These are phyloP conservation scores for Populus tremula DNA, from an alignment of 345 rosid species.

Conservation along the genomic window DNA sequence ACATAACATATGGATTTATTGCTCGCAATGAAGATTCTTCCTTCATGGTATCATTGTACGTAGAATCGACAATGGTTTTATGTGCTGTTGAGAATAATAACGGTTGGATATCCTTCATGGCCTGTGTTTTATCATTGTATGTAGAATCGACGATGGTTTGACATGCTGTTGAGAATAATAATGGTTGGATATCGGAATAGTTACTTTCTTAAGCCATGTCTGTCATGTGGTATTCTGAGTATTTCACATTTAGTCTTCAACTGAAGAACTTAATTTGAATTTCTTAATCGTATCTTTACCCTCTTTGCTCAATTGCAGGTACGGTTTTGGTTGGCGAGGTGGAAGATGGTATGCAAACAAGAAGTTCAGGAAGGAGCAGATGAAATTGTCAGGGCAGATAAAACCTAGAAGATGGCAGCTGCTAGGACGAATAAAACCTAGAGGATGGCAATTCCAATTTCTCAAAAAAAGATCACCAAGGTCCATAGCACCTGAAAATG, in stretches of 20 bases:
- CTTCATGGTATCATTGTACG: no score
- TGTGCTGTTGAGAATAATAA: background rate
- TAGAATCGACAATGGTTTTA: background rate
- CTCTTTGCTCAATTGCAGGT: constrained; percentile 43
- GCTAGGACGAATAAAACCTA: constrained; percentile 53
- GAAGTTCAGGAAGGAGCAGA: constrained; percentile 73
- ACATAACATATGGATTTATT: no score
- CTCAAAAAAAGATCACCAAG: constrained; percentile 48
- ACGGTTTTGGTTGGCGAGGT: constrained; percentile 93
- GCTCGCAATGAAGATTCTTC: no score
- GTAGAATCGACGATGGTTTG: background rate
- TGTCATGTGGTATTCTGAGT: background rate
- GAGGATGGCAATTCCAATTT: constrained; percentile 53
- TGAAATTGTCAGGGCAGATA: constrained; percentile 69
- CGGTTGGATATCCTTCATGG: background rate
- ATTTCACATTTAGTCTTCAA: background rate
- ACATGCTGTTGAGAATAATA: background rate
- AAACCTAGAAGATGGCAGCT: constrained; percentile 72
- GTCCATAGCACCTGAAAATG: constrained; percentile 27
- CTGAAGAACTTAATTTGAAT: background rate
- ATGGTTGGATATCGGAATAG: background rate
- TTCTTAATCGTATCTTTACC: background rate
- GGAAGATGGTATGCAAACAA: constrained; percentile 88
- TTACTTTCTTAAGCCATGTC: background rate
- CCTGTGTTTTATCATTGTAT: no score